Conservation (phyloP, 345 rosid species). For the Gossypium bickii region DNA sequence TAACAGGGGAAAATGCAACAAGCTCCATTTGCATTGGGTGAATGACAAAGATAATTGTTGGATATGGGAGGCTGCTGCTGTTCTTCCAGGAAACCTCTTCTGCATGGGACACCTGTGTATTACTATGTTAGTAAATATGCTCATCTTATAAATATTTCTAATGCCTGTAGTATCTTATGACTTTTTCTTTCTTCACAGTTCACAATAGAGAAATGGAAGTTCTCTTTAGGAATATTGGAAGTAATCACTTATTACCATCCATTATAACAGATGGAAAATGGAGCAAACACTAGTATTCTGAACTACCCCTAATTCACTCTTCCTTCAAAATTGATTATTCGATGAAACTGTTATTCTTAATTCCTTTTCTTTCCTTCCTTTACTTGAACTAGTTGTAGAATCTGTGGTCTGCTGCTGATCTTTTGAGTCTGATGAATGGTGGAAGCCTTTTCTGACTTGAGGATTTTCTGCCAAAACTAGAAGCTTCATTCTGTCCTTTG, state of each 20-base stretch:
- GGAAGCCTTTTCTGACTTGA: not conserved
- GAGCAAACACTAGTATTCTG: not conserved
- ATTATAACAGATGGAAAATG: not conserved
- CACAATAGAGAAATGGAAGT: not conserved
- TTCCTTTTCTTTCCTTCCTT: not conserved
- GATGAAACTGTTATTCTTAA: conserved; percentile 2
- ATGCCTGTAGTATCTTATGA: not conserved
- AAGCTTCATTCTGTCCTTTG: not conserved
- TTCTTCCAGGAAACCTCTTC: conserved; percentile 72
- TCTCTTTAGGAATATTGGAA: not conserved
- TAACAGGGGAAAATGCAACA: conserved; percentile 32
- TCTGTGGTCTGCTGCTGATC: not conserved
- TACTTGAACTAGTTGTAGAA: conserved; percentile 5
- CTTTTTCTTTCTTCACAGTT: conserved; percentile 10
- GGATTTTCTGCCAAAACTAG: not conserved
- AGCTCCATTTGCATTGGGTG: conserved; percentile 18
- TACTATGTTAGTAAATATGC: conserved; percentile 57
- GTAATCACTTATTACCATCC: not conserved
- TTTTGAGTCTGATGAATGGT: not conserved
- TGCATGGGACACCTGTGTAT: conserved; percentile 72
- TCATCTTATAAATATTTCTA: conserved; percentile 2
- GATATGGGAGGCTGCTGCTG: conserved; percentile 93
- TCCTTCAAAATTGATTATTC: not conserved
- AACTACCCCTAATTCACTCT: not conserved
- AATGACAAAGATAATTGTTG: conserved; percentile 23